These are phyloP conservation scores for Blastocystis sp. DNA, from an alignment of 352 stramenopile genomes.

Conservation along the genomic window DNA sequence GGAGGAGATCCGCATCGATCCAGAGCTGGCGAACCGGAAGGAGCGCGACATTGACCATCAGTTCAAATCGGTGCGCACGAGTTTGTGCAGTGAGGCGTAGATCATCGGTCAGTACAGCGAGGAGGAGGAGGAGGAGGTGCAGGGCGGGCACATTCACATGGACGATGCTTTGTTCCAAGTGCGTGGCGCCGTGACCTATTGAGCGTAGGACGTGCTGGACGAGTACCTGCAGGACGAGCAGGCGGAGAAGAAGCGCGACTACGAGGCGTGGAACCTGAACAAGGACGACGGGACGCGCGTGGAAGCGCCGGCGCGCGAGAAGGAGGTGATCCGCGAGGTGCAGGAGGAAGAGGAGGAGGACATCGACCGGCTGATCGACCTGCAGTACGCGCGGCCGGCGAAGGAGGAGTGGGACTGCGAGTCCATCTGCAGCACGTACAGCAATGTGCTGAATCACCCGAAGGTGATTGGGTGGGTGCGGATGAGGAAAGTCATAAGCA, in stretches of 20 bases:
- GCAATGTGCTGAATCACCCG: slow-evolving; percentile 65
- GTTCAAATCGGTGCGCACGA: neutral
- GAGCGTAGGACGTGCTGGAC: slow-evolving; percentile 50
- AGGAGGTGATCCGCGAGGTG: neutral
- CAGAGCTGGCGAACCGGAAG: neutral
- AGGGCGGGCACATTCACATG: neutral
- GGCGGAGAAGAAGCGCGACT: neutral
- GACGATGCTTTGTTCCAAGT: slow-evolving; percentile 56
- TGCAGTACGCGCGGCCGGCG: slow-evolving; percentile 4
- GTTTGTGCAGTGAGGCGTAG: neutral
- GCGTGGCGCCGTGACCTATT: neutral
- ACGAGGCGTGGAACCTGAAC: neutral
- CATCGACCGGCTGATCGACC: slow-evolving; percentile 34
- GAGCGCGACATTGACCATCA: slow-evolving; percentile 54
- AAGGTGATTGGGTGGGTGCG: slow-evolving; percentile 39
- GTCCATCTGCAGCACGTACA: slow-evolving; percentile 67
- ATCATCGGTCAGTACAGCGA: slow-evolving; percentile 47
- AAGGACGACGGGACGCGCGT: too few relatives aligned
- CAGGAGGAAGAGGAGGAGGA: slow-evolving; percentile 51
- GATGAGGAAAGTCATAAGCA: neutral
- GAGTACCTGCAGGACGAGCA: slow-evolving; percentile 45
- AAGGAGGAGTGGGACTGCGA: slow-evolving; percentile 62
- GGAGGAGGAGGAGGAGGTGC: slow-evolving; percentile 29
- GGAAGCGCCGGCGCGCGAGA: too few relatives aligned
- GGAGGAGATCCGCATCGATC: slow-evolving; percentile 44